These are phyloP conservation scores for Psophocarpus tetragonolobus DNA, from an alignment of 306 rosid genomes.

Conservation along the genomic window DNA sequence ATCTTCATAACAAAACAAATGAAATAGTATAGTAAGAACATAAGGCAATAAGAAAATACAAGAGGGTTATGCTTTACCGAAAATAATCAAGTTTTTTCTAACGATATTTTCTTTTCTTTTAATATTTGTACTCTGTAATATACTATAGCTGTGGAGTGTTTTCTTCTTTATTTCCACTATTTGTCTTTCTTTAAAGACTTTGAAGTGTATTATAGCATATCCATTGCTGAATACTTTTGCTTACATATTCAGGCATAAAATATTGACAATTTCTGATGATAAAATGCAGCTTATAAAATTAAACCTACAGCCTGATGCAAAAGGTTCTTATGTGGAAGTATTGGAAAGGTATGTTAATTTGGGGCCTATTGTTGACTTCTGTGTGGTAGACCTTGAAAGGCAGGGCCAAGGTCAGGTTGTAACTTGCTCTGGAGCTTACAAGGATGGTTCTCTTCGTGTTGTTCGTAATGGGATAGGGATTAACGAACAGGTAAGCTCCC, in stretches of 20 bases:
- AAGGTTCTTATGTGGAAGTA: slow-evolving; percentile 94
- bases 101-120: not conserved
- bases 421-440: slow-evolving; percentile 98
- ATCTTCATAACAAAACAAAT: slow-evolving; percentile 1
- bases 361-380: slow-evolving; percentile 97
- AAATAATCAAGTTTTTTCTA: not conserved
- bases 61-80: not conserved
- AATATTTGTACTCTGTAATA: not conserved
- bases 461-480: slow-evolving; percentile 95
- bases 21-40: not conserved
- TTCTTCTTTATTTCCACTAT: slow-evolving; percentile 12
- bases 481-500: slow-evolving; percentile 81
- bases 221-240: not conserved
- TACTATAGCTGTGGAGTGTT: not conserved
- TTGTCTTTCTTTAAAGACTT: slow-evolving; percentile 13
- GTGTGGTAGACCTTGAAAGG: slow-evolving; percentile 98
- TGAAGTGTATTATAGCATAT: slow-evolving; percentile 8
- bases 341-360: slow-evolving; percentile 91
- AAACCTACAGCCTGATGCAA: slow-evolving; percentile 78
- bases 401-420: slow-evolving; percentile 99
- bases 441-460: slow-evolving; percentile 98
- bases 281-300: slow-evolving; percentile 86
- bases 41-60: not conserved
- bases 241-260: slow-evolving; percentile 22
- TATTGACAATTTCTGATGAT: slow-evolving; percentile 45